Conservation (phyloP, 1,139 yeast species). For the Zygosaccharomyces pseudobailii region DNA sequence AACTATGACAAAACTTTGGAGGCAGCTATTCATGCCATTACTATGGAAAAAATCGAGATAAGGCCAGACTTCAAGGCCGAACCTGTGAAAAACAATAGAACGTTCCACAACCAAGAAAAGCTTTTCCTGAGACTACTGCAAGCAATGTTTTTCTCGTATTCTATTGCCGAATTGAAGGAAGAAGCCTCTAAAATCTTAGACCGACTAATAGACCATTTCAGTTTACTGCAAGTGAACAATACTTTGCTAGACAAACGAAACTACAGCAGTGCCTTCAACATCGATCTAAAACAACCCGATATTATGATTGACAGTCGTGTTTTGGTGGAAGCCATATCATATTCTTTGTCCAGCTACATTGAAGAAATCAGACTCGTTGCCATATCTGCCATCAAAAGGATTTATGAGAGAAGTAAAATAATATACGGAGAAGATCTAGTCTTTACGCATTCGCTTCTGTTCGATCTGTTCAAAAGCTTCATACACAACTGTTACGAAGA, state of each 20-base stretch:
- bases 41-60: conserved; percentile 41
- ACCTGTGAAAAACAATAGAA: conserved; percentile 45
- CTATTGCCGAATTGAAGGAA: conserved; percentile 67
- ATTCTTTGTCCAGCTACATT: conserved; percentile 76
- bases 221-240: conserved; percentile 69
- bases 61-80: conserved; percentile 36
- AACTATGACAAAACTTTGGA: conserved; percentile 46
- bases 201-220: conserved; percentile 73
- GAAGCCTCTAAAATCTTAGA: conserved; percentile 61
- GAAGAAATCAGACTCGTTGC: conserved; percentile 69
- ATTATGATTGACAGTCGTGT: conserved; percentile 66
- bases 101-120: conserved; percentile 51
- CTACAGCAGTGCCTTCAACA: conserved; percentile 64
- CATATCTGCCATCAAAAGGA: conserved; percentile 54
- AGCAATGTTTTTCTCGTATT: conserved; percentile 66
- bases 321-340: conserved; percentile 67
- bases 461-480: conserved; percentile 73
- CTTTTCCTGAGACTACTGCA: conserved; percentile 52
- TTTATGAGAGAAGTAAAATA: conserved; percentile 57
- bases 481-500: conserved; percentile 92
- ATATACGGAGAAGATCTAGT: conserved; percentile 71
- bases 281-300: conserved; percentile 75
- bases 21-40: conserved; percentile 48
- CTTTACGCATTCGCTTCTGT: conserved; percentile 66
- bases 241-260: conserved; percentile 68